These are phyloP conservation scores for Chytriomyces hyalinus DNA, from an alignment of 192 early-diverging fungal species.

Conservation along the genomic window DNA sequence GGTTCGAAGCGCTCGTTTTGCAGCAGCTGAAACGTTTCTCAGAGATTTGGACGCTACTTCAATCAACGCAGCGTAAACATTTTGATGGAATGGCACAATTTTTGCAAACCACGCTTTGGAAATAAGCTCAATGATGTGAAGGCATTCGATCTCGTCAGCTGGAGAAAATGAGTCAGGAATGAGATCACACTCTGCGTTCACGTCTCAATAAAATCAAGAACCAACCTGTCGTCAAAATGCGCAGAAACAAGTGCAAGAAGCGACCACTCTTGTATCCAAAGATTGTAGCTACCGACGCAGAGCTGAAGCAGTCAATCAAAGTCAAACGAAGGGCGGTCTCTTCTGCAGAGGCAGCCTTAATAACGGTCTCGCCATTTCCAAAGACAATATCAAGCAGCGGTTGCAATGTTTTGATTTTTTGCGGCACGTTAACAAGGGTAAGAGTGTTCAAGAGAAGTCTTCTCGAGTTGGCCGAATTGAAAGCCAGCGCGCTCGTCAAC, in stretches of 20 bases:
- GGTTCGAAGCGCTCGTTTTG: neutral
- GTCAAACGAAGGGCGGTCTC: constrained; percentile 39
- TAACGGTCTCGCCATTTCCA: constrained; percentile 40
- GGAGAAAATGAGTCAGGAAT: constrained; percentile 31
- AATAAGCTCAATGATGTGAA: constrained; percentile 1
- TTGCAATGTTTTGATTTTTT: constrained; percentile 64
- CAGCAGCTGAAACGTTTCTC: constrained; percentile 1
- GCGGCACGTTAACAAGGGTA: constrained; percentile 52
- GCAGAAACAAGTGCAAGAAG: constrained; percentile 51
- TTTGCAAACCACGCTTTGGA: constrained; percentile 8
- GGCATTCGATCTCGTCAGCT: neutral
- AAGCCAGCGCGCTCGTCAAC: constrained; percentile 50
- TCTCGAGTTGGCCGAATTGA: constrained; percentile 39
- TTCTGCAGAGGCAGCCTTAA: constrained; percentile 23
- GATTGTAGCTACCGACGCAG: constrained; percentile 40
- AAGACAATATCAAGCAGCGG: constrained; percentile 63
- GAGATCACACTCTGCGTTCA: too few relatives aligned
- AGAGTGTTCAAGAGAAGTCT: constrained; percentile 55
- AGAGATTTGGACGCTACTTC: constrained; percentile 6
- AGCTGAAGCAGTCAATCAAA: constrained; percentile 63
- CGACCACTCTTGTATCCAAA: constrained; percentile 58
- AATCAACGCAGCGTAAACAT: constrained; percentile 10
- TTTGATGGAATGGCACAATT: neutral
- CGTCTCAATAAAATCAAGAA: constrained; percentile 39
- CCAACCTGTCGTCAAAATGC: constrained; percentile 30